Conservation (phyloP, 73 alveolate genomes). For the Tetrahymena malaccensis region DNA sequence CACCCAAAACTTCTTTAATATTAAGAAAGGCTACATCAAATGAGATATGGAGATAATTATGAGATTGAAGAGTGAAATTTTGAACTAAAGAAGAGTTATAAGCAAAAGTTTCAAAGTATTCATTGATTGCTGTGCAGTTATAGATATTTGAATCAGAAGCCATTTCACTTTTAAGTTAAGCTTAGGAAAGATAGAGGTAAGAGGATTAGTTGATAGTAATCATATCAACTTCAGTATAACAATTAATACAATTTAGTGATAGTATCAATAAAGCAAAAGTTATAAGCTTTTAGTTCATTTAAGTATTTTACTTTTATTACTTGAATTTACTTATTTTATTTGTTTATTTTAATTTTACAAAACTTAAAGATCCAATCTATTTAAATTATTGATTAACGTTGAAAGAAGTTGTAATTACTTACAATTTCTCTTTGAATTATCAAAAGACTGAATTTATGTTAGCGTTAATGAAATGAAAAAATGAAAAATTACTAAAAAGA, state of each 20-base stretch:
- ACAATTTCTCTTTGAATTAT: no score
- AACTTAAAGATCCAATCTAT: no score
- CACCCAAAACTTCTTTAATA: neutral
- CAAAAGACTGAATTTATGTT: no score
- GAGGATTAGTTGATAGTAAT: neutral
- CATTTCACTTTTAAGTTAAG: neutral
- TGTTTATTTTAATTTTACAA: no score
- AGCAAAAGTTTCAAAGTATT: neutral
- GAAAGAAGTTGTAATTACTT: no score
- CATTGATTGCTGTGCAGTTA: neutral
- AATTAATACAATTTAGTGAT: no score
- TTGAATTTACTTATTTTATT: no score
- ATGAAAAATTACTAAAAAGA: no score
- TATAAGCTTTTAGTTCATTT: neutral
- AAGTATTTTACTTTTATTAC: no score
- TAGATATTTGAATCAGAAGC: neutral
- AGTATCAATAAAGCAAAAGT: neutral
- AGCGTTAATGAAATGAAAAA: no score
- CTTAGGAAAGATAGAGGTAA: neutral
- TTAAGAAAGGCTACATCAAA: neutral
- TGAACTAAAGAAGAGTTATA: neutral
- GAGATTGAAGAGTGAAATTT: neutral
- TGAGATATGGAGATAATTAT: neutral
- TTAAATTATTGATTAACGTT: no score
- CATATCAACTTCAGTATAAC: neutral